These are phyloP conservation scores for Cytospora paraplurivora DNA, from an alignment of 2,329 filamentous ascomycete species.

Conservation along the genomic window DNA sequence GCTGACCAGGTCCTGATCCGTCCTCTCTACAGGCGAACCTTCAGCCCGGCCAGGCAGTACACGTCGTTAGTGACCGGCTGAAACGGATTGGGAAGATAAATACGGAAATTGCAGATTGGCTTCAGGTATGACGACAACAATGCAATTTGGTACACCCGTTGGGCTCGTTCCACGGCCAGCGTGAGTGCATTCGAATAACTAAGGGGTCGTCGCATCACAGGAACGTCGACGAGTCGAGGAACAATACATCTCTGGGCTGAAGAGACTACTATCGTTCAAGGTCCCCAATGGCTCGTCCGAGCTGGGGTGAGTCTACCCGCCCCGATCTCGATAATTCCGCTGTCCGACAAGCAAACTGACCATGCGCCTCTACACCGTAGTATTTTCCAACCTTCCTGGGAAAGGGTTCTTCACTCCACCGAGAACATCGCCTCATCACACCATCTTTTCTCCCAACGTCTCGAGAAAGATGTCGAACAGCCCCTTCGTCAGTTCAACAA, in stretches of 20 bases:
- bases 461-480: constrained; percentile 85
- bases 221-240: constrained; percentile 93
- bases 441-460: constrained; percentile 74
- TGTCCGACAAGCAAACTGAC: constrained; percentile 11
- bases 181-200: constrained; percentile 26
- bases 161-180: neutral
- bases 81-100: constrained; percentile 86
- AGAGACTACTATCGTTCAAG: constrained; percentile 75
- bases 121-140: constrained; percentile 67
- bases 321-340: constrained; percentile 18
- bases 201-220: constrained; percentile 49
- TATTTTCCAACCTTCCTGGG: constrained; percentile 89
- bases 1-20: constrained; percentile 27
- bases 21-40: constrained; percentile 67
- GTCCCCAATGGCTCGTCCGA: constrained; percentile 76
- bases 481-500: constrained; percentile 76
- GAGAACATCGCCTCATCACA: constrained; percentile 84
- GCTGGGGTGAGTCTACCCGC: constrained; percentile 69
- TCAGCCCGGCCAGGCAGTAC: constrained; percentile 78
- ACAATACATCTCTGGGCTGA: constrained; percentile 78
- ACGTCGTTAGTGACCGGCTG: constrained; percentile 82
- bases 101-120: constrained; percentile 90
- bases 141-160: constrained; percentile 8
- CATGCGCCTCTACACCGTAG: constrained; percentile 49
- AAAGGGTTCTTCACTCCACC: constrained; percentile 78